phyloP scores from a whole-genome alignment of 2,329 filamentous ascomycete species.

The Stagonosporopsis vannaccii region DNA sequence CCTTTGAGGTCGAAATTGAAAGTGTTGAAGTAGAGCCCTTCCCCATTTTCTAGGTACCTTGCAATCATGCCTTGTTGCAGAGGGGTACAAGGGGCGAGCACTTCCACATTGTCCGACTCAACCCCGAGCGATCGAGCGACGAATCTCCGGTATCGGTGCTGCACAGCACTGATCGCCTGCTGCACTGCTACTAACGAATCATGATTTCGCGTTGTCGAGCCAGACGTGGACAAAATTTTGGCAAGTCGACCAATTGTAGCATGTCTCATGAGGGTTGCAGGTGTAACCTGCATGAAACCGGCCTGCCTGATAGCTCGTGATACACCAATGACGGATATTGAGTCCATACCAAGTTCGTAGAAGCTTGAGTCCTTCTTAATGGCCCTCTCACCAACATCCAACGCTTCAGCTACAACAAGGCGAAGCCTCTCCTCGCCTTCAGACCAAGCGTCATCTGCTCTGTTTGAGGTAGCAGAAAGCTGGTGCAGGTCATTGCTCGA shows the following conservation, averaged over 20 bases:
- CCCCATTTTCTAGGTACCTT: slow-evolving; percentile 65
- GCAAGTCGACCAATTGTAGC: slow-evolving; percentile 53
- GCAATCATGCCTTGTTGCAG: slow-evolving; percentile 88
- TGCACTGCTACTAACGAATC: slow-evolving; percentile 57
- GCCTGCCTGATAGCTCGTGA: slow-evolving; percentile 67
- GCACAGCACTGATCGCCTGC: slow-evolving; percentile 69
- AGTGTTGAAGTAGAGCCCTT: slow-evolving; percentile 76
- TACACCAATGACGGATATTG: slow-evolving; percentile 80
- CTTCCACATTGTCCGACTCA: slow-evolving; percentile 66
- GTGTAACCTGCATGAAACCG: slow-evolving; percentile 67
- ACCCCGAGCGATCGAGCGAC: slow-evolving; percentile 63
- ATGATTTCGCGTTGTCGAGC: slow-evolving; percentile 5
- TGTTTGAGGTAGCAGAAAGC: slow-evolving; percentile 46
- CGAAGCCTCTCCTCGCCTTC: slow-evolving; percentile 59
- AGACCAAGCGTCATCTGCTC: slow-evolving; percentile 37
- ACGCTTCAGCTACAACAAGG: slow-evolving; percentile 62
- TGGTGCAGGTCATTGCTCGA: slow-evolving; percentile 67
- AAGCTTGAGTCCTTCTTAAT: slow-evolving; percentile 69
- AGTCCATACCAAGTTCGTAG: slow-evolving; percentile 88
- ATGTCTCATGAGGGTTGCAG: slow-evolving; percentile 71
- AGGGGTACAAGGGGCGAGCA: slow-evolving; percentile 81
- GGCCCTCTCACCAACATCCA: slow-evolving; percentile 53
- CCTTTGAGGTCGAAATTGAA: slow-evolving; percentile 68
- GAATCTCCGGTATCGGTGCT: slow-evolving; percentile 64
- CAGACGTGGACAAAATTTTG: slow-evolving; percentile 36